Conservation (phyloP, 768 basidiomycete species). For the Mycena olivaceomarginata region DNA sequence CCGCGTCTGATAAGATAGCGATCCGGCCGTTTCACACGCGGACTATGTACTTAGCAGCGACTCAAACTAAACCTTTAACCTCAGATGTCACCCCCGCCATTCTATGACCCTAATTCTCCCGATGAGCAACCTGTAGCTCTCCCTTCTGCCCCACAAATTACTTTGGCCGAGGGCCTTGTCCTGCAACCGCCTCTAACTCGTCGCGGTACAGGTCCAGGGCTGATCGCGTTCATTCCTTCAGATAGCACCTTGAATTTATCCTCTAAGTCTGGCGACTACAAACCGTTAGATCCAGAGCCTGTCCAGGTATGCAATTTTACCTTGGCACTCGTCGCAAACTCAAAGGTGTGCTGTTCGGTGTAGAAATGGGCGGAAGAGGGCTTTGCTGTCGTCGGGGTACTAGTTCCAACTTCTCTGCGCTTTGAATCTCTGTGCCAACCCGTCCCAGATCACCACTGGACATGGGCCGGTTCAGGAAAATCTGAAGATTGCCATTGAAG, state of each 20-base stretch:
- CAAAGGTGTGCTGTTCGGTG: neutral
- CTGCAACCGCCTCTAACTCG: constrained; percentile 70
- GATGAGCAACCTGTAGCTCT: constrained; percentile 63
- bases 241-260: constrained; percentile 47
- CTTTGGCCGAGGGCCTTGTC: constrained; percentile 54
- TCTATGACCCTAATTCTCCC: constrained; percentile 62
- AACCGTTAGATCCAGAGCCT: constrained; percentile 68
- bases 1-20: constrained; percentile 15
- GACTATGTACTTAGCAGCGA: no score
- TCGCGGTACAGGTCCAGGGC: constrained; percentile 68
- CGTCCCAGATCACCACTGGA: constrained; percentile 37
- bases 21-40: neutral
- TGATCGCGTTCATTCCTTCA: constrained; percentile 65
- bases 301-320: constrained; percentile 44
- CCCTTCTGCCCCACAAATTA: constrained; percentile 61
- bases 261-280: constrained; percentile 45
- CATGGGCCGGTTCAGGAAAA: constrained; percentile 48
- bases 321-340: neutral
- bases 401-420: neutral
- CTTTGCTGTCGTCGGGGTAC: constrained; percentile 65
- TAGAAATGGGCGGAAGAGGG: constrained; percentile 75
- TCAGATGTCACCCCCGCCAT: constrained; percentile 43
- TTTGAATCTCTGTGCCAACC: neutral
- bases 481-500: constrained; percentile 58
- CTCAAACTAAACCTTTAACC: neutral